phyloP scores from a whole-genome alignment of 805 yeast species.

The Metschnikowia sp. region DNA sequence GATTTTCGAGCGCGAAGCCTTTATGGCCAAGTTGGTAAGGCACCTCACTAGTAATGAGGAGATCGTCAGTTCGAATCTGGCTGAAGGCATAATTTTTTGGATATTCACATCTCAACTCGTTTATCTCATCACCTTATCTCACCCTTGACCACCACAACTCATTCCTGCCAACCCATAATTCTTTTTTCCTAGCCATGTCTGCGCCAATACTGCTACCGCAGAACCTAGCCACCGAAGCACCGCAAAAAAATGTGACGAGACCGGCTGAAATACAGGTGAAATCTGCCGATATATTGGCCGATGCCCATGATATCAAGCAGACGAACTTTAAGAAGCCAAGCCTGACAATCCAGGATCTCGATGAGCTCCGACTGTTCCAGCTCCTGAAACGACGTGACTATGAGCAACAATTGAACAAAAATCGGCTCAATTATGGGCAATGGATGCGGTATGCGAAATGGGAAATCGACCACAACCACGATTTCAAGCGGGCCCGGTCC shows the following conservation, averaged over 20 bases:
- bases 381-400: slow-evolving; percentile 74
- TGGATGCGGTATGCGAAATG: slow-evolving; percentile 92
- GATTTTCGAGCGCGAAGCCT: slow-evolving; percentile 8
- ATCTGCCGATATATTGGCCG: slow-evolving; percentile 60
- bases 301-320: slow-evolving; percentile 52
- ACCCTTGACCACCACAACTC: not conserved
- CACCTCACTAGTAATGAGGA: slow-evolving; percentile 43
- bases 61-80: slow-evolving; percentile 35
- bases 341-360: slow-evolving; percentile 63
- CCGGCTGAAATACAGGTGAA: slow-evolving; percentile 54
- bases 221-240: slow-evolving; percentile 8
- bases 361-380: slow-evolving; percentile 75
- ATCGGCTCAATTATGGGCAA: slow-evolving; percentile 75
- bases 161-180: not conserved
- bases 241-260: not conserved
- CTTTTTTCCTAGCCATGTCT: slow-evolving; percentile 3
- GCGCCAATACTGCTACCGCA: slow-evolving; percentile 12
- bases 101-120: not conserved
- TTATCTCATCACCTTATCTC: not conserved
- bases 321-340: slow-evolving; percentile 37
- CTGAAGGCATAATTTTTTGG: slow-evolving; percentile 15
- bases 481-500: slow-evolving; percentile 76
- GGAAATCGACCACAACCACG: slow-evolving; percentile 74
- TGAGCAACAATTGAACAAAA: slow-evolving; percentile 84
- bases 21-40: slow-evolving; percentile 23